These are phyloP conservation scores for Rhytidiadelphus loreus DNA, from an alignment of 225 moss, liverwort and hornwort species.

Conservation along the genomic window DNA sequence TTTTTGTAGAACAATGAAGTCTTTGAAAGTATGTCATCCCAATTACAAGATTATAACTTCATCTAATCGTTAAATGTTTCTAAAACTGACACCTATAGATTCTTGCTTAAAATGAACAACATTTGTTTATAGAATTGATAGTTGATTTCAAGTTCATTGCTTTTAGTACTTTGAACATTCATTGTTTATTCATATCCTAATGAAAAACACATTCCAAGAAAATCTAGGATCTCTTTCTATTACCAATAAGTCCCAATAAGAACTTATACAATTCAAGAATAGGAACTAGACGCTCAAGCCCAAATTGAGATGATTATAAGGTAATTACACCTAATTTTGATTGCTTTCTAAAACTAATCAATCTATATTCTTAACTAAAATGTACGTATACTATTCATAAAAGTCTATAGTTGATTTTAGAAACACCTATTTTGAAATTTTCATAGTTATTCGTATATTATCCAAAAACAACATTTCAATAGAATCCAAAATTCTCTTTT, in stretches of 20 bases:
- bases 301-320: background rate
- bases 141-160: accelerated
- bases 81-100: accelerated
- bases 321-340: too few species aligned
- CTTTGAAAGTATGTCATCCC: background rate
- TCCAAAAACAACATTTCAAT: too few species aligned
- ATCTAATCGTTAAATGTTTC: background rate
- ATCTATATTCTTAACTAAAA: too few species aligned
- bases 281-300: background rate
- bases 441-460: too few species aligned
- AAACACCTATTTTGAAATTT: too few species aligned
- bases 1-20: background rate
- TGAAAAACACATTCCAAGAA: background rate
- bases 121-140: background rate
- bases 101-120: background rate
- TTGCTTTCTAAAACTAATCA: too few species aligned
- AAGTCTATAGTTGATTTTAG: too few species aligned
- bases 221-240: background rate
- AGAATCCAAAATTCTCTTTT: too few species aligned
- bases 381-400: too few species aligned
- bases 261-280: background rate
- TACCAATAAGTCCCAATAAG: background rate
- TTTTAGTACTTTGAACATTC: background rate
- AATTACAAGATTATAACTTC: background rate
- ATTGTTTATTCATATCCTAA: background rate